Evolutionary conservation across 75 land plant species (phyloP), one percentile per base, ranked within the genome.

Genomic region (Pseudotsuga menziesii): DNA sequence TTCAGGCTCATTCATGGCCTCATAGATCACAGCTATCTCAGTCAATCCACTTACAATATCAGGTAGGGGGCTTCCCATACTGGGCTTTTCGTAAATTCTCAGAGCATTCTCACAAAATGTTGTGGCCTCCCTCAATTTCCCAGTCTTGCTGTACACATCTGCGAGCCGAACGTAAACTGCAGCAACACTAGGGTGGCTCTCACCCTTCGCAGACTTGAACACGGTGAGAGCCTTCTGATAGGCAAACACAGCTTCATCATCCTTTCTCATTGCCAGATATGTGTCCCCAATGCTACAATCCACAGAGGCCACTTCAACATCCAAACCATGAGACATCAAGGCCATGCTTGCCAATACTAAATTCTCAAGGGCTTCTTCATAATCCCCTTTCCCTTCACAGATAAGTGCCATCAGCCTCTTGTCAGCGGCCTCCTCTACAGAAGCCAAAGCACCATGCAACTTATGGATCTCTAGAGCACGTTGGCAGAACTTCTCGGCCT

Each of bases 341-440:
- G 89, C 78, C 89, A 88, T 92, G 85, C 89, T 88, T 2, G 97
- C 94, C 44, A 90, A 86, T 52, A 94, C 92, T 44, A 94, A 81
- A 73, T 90, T 86, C 83, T 94, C 98, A 41, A 94, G 79, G n/a
- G 98, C 98, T 12, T 85, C 64, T 32, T 89, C 89, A 63, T 92
- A 85, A 29, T 90, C 91, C 12, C 93, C 95, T 77, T 84, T 87
- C 11, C 91, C 93, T 76, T 94, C 90, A 58, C 80, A 88, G 48
- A 94, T 83, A 4, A 94, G 83, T 20, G 93, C 98, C 95, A 92
- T 83, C 15, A 94, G 91, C 44, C 93, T 79, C 3, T 91, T 86
- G 81, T 94, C 98, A 3, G 90, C 83, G 7, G 95, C 95, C 77
- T 94, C 98, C 73, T 92, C 98, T 17, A 92, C 58, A 19, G 95